Percentiles rank a stretch among this genome's conserved stretches.
phyloP scores from a whole-genome alignment of 2,329 filamentous ascomycete species.

The Orbilia brochopaga region DNA sequence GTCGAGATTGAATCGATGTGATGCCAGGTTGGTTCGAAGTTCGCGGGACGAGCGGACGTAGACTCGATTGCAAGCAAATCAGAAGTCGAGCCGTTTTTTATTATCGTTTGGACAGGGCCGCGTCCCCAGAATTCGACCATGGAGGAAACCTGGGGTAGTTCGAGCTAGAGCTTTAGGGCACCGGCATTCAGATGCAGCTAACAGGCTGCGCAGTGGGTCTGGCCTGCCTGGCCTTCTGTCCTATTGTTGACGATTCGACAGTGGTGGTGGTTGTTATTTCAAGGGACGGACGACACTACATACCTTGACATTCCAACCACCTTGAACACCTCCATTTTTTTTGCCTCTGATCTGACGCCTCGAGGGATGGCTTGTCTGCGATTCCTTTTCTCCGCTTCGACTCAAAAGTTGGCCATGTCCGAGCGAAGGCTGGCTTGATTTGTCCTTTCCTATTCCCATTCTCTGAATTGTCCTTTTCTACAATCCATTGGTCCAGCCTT shows the following conservation, averaged over 20 bases:
- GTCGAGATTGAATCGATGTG: neutral
- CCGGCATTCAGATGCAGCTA: constrained; percentile 31
- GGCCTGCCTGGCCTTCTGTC: constrained; percentile 4
- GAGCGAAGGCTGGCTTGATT: constrained; percentile 1
- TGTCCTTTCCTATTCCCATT: constrained; percentile 19
- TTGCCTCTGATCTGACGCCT: constrained; percentile 6
- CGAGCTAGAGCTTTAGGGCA: constrained; percentile 6
- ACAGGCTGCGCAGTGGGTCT: constrained; percentile 23
- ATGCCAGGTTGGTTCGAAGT: neutral
- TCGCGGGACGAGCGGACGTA: neutral
- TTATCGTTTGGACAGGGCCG: constrained; percentile 30
- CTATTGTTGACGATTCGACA: constrained; percentile 31
- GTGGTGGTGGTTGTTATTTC: constrained; percentile 30
- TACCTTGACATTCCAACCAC: constrained; percentile 50
- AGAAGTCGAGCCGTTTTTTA: constrained; percentile 16
- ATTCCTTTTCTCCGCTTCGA: constrained; percentile 22
- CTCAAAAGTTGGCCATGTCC: constrained; percentile 12
- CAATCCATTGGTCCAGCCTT: constrained; percentile 19
- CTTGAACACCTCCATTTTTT: constrained; percentile 42
- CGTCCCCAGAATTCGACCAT: constrained; percentile 34
- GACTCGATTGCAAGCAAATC: too few relatives aligned
- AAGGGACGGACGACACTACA: constrained; percentile 38
- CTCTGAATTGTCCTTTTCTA: constrained; percentile 17
- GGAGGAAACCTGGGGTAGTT: constrained; percentile 49
- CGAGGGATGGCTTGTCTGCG: constrained; percentile 14